Evolutionary conservation across 306 rosid species (phyloP), one percentile per base, ranked within the genome.

Genomic region (Carpinus fangiana): DNA sequence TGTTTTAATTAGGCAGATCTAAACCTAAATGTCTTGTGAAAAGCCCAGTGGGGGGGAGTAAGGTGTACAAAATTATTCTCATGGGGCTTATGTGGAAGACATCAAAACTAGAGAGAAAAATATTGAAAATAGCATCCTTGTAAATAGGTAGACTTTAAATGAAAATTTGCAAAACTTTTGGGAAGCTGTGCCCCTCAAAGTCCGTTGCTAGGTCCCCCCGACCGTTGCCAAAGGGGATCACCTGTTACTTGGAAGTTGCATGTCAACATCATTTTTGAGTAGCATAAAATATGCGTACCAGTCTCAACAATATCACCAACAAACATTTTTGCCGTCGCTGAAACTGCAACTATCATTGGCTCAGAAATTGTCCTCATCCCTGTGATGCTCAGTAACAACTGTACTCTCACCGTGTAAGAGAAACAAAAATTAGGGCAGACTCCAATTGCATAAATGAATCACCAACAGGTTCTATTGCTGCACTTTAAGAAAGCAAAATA

Each of bases 231-330:
- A 11, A 21, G 65, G 13, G 64, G 36, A 21, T 20, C 34, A 41
- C 26, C 65, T 59, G 20, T 26, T 59, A 59, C 11, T 59, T 21
- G 65, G 34, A 23, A 59, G 28, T 9, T 21, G 9, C 38, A 59
- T 11, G 36, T 12, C 36, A 59, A 21, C 36, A 21, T 59, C 26
- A 23, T 26, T 59, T 59, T 21, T 59, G 2, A 23, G 28, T 59
- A 23, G 36, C 2, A 59, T 59, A 73, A 81, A 20, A 59, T 59
- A 59, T 59, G 65, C 36, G 12, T 59, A 59, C 65, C 65, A 11
- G 65, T 23, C 65, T 59, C 65, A 59, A 59, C 65, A 59, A 59
- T 21, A 59, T 59, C 65, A 59, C 65, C 65, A 59, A 59, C 65
- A 59, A 59, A 59, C 65, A 59, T 59, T 59, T 59, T 59, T 59